phyloP scores from a whole-genome alignment of 306 rosid genomes.

The Malus fusca region DNA sequence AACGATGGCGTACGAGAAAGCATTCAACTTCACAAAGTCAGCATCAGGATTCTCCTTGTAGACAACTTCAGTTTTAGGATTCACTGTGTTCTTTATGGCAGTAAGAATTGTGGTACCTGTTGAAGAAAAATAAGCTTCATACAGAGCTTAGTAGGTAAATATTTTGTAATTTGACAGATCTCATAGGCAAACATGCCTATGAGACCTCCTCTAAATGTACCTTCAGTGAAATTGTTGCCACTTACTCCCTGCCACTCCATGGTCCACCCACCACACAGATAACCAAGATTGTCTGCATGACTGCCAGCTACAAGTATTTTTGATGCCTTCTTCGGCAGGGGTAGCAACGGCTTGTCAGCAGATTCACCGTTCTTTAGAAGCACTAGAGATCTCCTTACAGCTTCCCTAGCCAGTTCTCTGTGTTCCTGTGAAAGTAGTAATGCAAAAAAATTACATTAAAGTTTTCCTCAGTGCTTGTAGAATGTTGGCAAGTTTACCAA shows the following conservation, averaged over 20 bases:
- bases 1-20: slow-evolving; percentile 26
- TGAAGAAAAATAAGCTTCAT: not conserved
- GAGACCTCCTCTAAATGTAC: not conserved
- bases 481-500: not conserved
- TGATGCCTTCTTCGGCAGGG: slow-evolving; percentile 24
- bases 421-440: slow-evolving; percentile 17
- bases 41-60: slow-evolving; percentile 27
- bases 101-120: slow-evolving; percentile 26
- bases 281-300: slow-evolving; percentile 37
- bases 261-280: slow-evolving; percentile 44
- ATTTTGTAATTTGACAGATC: not conserved
- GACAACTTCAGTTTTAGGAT: slow-evolving; percentile 12
- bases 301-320: slow-evolving; percentile 33
- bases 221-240: slow-evolving; percentile 15
- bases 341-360: slow-evolving; percentile 18
- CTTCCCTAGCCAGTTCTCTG: slow-evolving; percentile 38
- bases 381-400: slow-evolving; percentile 30
- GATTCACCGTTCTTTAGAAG: slow-evolving; percentile 29
- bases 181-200: not conserved
- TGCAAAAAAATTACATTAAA: not conserved
- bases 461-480: not conserved
- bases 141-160: not conserved
- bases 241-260: slow-evolving; percentile 28
- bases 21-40: slow-evolving; percentile 10
- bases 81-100: slow-evolving; percentile 15